phyloP scores from a whole-genome alignment of 768 basidiomycete species.

The Ramaria sp. region DNA sequence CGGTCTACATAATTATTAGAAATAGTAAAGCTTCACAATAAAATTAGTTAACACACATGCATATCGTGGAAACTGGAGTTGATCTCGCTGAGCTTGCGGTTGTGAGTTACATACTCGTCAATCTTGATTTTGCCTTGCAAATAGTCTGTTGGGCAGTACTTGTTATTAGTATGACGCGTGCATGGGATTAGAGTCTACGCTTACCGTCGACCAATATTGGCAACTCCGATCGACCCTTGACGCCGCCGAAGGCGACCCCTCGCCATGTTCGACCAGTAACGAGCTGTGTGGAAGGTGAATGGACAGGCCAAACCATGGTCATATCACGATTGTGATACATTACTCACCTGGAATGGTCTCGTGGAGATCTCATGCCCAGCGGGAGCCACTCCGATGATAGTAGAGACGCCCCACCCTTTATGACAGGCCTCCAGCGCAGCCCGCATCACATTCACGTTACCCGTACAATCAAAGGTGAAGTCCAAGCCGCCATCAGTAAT shows the following conservation, averaged over 20 bases:
- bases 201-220: conserved; percentile 87
- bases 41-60: conserved; percentile 60
- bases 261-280: conserved; percentile 92
- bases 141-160: conserved; percentile 45
- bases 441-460: conserved; percentile 90
- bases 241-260: conserved; percentile 92
- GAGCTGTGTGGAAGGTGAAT: conserved; percentile 29
- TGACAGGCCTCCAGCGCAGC: conserved; percentile 96
- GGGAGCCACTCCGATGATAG: conserved; percentile 92
- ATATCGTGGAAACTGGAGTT: conserved; percentile 90
- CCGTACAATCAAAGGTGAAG: conserved; percentile 95
- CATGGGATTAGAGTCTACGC: conserved; percentile 6
- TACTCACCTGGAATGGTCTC: conserved; percentile 48
- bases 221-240: conserved; percentile 93
- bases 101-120: conserved; percentile 94
- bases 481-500: conserved; percentile 95
- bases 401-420: conserved; percentile 98
- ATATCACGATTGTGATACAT: conserved; percentile 18
- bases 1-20: conserved; percentile 33
- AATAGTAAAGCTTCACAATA: background rate
- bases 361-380: conserved; percentile 94
- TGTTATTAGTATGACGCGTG: background rate
- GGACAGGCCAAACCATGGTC: conserved; percentile 9
- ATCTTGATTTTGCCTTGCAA: conserved; percentile 74
- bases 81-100: conserved; percentile 60